Conservation (phyloP, 1,284 basidiomycete genomes). For the Wallemia hederae region DNA sequence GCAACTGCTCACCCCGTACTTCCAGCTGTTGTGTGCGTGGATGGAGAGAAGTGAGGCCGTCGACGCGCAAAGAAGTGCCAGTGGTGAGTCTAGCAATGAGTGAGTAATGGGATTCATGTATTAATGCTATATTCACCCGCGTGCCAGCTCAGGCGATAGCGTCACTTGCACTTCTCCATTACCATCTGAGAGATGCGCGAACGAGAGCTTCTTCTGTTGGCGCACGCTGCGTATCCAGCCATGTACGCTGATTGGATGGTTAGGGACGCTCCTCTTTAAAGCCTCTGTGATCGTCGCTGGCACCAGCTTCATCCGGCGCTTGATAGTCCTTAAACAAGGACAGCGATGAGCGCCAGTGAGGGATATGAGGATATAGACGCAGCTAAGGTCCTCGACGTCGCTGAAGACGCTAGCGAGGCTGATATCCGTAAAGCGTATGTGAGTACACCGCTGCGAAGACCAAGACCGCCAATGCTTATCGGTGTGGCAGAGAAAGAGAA, state of each 20-base stretch:
- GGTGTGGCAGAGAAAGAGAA: neutral
- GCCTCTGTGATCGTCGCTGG: neutral
- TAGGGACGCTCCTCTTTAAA: neutral
- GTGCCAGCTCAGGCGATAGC: constrained; percentile 23
- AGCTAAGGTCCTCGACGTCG: neutral
- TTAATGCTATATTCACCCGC: constrained; percentile 15
- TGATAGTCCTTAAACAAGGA: neutral
- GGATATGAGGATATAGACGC: neutral
- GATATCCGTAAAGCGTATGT: neutral
- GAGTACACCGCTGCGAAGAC: neutral
- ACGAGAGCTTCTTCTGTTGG: constrained; percentile 55
- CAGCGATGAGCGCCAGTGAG: neutral
- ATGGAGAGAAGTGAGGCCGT: constrained; percentile 33
- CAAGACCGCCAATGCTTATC: neutral
- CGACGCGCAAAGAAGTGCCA: constrained; percentile 37
- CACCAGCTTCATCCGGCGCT: neutral
- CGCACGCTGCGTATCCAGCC: constrained; percentile 66
- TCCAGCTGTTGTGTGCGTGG: constrained; percentile 36
- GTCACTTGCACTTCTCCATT: constrained; percentile 44
- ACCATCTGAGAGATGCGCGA: constrained; percentile 57
- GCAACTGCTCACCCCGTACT: constrained; percentile 29
- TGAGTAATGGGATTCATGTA: neutral
- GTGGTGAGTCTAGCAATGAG: constrained; percentile 23
- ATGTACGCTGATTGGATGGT: constrained; percentile 13
- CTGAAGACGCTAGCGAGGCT: neutral